These are phyloP conservation scores for Pulveroboletus frians DNA, from an alignment of 768 basidiomycete species.

Conservation along the genomic window DNA sequence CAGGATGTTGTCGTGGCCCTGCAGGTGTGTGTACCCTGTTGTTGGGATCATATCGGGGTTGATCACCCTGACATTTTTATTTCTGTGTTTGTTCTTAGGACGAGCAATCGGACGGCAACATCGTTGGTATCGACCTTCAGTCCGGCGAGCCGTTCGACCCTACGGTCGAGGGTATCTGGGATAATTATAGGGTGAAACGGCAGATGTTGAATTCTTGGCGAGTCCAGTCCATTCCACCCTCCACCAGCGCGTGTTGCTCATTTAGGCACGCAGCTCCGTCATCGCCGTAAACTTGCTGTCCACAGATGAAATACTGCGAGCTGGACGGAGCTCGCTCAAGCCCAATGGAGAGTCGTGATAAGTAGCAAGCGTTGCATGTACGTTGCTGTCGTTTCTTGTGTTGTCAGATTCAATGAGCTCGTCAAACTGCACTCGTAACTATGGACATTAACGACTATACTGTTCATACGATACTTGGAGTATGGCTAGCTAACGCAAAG, in stretches of 20 bases:
- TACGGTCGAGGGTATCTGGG: conserved; percentile 94
- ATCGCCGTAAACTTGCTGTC: conserved; percentile 94
- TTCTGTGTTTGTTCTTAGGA: conserved; percentile 47
- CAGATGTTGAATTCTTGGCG: conserved; percentile 98
- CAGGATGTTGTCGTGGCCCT: conserved; percentile 90
- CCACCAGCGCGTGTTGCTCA: conserved; percentile 18
- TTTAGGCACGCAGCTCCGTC: conserved; percentile 56
- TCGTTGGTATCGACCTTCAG: conserved; percentile 86
- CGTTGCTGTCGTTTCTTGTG: conserved; percentile 18
- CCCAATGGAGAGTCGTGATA: conserved; percentile 61
- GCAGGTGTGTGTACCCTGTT: conserved; percentile 51
- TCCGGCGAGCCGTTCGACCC: conserved; percentile 97
- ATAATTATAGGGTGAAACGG: conserved; percentile 97
- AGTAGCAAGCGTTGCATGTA: conserved; percentile 17
- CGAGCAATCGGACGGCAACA: conserved; percentile 89
- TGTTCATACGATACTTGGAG: conserved; percentile 24
- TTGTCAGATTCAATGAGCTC: conserved; percentile 12
- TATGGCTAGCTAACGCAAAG: conserved; percentile 9
- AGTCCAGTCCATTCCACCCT: conserved; percentile 25
- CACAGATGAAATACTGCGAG: conserved; percentile 92
- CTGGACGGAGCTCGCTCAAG: conserved; percentile 83
- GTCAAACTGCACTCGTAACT: conserved; percentile 16
- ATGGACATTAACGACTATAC: conserved; percentile 30
- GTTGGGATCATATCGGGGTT: conserved; percentile 4
- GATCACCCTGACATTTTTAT: conserved; percentile 7